These are phyloP conservation scores for Syzygium aromaticum DNA, from an alignment of 345 rosid genomes.

Conservation along the genomic window DNA sequence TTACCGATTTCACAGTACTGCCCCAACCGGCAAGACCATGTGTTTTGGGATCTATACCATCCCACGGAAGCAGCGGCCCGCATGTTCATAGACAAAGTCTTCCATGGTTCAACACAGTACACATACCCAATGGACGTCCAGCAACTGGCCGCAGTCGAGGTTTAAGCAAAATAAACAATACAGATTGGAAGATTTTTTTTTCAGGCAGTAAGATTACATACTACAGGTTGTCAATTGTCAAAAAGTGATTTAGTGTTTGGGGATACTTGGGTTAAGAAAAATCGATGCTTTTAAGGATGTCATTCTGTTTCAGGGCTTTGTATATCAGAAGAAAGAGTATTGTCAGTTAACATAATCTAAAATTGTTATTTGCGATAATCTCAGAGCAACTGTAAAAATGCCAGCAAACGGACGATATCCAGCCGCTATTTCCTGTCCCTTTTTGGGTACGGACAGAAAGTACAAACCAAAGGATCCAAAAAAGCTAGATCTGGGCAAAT, in stretches of 20 bases:
- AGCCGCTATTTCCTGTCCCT: background rate
- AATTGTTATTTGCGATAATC: background rate
- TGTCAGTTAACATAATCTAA: background rate
- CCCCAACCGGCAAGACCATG: conserved; percentile 52
- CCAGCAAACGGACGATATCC: background rate
- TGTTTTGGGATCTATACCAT: conserved; percentile 73
- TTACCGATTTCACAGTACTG: conserved; percentile 42
- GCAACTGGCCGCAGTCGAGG: conserved; percentile 22
- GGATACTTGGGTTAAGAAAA: background rate
- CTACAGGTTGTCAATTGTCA: background rate
- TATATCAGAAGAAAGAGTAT: background rate
- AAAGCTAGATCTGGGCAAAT: no score
- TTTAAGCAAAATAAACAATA: background rate
- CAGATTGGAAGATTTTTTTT: background rate
- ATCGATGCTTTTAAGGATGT: background rate
- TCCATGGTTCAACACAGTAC: conserved; percentile 27
- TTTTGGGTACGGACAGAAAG: background rate
- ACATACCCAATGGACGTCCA: conserved; percentile 36
- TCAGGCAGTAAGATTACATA: background rate
- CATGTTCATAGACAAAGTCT: conserved; percentile 34
- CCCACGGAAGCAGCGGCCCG: conserved; percentile 54
- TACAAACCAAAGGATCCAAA: no score
- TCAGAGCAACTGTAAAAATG: background rate
- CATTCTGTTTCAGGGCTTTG: background rate
- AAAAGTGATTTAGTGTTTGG: background rate